Base-by-base conservation (phyloP, 1,284 basidiomycete genomes). In the Naganishia cerealis region DNA sequence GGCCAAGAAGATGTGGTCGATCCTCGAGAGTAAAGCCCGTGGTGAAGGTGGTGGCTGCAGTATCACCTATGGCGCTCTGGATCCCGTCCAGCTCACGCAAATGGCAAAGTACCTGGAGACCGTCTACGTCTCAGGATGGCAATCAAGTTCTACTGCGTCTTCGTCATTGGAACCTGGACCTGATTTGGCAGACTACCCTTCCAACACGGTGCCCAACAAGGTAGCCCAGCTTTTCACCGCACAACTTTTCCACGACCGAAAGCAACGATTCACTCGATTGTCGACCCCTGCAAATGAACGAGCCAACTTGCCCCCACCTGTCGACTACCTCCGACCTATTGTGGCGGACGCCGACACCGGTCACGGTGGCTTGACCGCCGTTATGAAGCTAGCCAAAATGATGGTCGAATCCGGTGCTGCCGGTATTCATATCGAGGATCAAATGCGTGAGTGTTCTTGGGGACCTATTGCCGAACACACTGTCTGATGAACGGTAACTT, bases 161-260 rank as follows among this genome's bases (percentile, higher is more conserved):
- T 92, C 91, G 29, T 96, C 94, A 76, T 94, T 98, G 76, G 96
- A 99, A 82, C 94, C 97, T 65, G 95, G 95, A 54, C 95, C 95
- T 48, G 95, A 99, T 84, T 87, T 99, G 77, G 96, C 94, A 40
- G 85, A 86, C 75, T 86, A 86, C 80, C 85, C 85, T 3, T 85
- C 83, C 74, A 86, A 86, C 81, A 86, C 85, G 36, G 86, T 87
- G 16, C 86, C 86, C 43, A 83, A 84, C 81, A 86, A 86, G 77
- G 86, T 87, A 61, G 84, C 86, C 68, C 86, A 86, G 73, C 82
- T 87, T 57, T 87, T 86, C 82, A 81, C 82, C 72, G 86, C 86
- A 8, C 86, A 86, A 76, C 82, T 86, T 68, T 86, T 86, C 83
- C 86, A 87, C 76, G 86, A 85, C 77, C 82, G 84, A 67, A 73